Conservation (phyloP, 352 stramenopile species). For the Pythium periplocum region DNA sequence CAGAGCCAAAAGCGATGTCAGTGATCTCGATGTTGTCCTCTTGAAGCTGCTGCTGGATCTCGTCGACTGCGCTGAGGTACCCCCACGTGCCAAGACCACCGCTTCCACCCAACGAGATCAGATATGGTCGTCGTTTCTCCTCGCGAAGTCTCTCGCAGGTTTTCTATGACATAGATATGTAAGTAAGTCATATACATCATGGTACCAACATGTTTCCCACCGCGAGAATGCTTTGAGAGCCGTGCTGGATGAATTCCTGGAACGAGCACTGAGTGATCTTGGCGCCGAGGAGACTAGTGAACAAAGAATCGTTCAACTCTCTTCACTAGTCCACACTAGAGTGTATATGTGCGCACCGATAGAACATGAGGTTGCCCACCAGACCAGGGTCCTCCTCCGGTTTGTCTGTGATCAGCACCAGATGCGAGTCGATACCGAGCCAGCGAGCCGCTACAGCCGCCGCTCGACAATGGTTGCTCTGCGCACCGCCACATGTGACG, state of each 20-base stretch:
- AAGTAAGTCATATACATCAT: conserved; percentile 9
- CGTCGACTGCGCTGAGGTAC: conserved; percentile 90
- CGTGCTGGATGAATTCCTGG: conserved; percentile 72
- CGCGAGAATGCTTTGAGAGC: conserved; percentile 77
- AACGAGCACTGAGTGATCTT: conserved; percentile 76
- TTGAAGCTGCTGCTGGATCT: conserved; percentile 78
- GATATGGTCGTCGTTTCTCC: conserved; percentile 67
- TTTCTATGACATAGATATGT: conserved; percentile 10
- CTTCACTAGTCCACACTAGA: no score
- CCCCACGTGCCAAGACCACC: conserved; percentile 92
- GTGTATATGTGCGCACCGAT: conserved; percentile 27
- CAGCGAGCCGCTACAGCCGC: conserved; percentile 82
- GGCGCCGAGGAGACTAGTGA: conserved; percentile 54
- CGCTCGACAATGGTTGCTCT: conserved; percentile 93
- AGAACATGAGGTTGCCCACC: conserved; percentile 73
- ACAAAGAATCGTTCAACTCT: no score
- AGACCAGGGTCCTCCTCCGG: conserved; percentile 64
- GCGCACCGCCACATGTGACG: conserved; percentile 90
- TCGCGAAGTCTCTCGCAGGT: conserved; percentile 61
- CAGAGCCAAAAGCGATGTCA: conserved; percentile 80
- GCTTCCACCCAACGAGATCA: conserved; percentile 84
- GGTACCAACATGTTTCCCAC: conserved; percentile 14
- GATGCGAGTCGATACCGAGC: conserved; percentile 88
- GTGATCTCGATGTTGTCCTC: conserved; percentile 51
- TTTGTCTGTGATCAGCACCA: conserved; percentile 85